Evolutionary conservation across 2,329 filamentous ascomycete species (phyloP), one percentile per base, ranked within the genome.

Genomic region (Penicillium sp.): DNA sequence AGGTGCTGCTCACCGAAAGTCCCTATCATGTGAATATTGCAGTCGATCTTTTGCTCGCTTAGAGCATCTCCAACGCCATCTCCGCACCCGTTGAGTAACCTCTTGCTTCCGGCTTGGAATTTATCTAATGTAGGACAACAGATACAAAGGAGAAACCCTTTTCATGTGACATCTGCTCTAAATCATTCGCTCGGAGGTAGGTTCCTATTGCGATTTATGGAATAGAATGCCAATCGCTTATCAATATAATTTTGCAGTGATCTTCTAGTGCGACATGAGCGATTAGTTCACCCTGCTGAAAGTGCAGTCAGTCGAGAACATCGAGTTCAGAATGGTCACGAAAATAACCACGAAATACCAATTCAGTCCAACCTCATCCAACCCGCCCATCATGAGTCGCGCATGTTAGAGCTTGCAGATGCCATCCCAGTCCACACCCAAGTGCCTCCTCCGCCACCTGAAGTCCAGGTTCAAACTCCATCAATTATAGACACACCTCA

Each of bases 71-170:
- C 77, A 79, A 73, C 73, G 77, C 63, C 77, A 79, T 74, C 76
- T 79, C 71, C 75, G 77, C 71, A 79, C 77, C 61, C 77, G 75
- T 77, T 74, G 73, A 75, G 73, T 73, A 70, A 69, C 70, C 57
- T 54, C 49, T 57, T 50, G 28, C 40, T 54, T n/a, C 51, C 31
- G 47, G 47, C 25, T 44, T 31, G 37, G 49, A 26, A 33, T 43
- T 40, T 38, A 17, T 41, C 66, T 73, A 67, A 71, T 63, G 40
- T 56, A 51, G 60, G 44, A 57, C 50, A 64, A 58, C 62, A 77
- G 75, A 79, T 65, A 79, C 77, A 22, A 79, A 79, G 62, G 77
- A 79, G 62, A 79, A 79, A 56, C 77, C 77, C 11, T 79, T 79
- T 59, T 75, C 77, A 55, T 79, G 77, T 68, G 77, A 79, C 43